Evolutionary conservation across 768 basidiomycete genomes (phyloP).

Genomic region (Trametes cingulata): DNA sequence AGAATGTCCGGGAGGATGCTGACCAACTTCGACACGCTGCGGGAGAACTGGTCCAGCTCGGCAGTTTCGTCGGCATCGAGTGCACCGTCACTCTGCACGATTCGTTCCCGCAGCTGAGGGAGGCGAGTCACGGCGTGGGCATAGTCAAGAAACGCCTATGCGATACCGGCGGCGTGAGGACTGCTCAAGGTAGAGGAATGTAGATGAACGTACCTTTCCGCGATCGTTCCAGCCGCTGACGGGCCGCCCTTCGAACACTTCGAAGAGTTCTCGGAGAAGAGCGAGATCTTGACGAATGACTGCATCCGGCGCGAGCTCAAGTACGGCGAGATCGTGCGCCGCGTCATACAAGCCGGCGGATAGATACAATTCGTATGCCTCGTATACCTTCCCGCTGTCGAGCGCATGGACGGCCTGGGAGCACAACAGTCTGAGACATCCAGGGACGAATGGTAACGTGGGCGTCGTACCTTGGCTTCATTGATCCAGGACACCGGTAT

Average conservation of each 20-base stretch:
- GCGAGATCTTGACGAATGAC: conserved; percentile 59
- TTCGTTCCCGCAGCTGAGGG: conserved; percentile 51
- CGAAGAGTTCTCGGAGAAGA: conserved; percentile 70
- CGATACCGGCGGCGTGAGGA: neutral
- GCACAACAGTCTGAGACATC: neutral
- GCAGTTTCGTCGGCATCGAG: conserved; percentile 47
- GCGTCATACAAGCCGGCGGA: conserved; percentile 66
- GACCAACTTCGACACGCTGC: conserved; percentile 65
- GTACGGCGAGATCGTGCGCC: conserved; percentile 83
- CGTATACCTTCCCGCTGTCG: conserved; percentile 59
- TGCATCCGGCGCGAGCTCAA: conserved; percentile 87
- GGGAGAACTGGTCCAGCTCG: conserved; percentile 62
- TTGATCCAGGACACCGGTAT: conserved; percentile 88
- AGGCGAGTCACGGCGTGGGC: conserved; percentile 61
- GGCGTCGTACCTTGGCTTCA: conserved; percentile 70
- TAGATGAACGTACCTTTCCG: conserved; percentile 62
- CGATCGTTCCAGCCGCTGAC: conserved; percentile 81
- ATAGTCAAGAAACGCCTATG: conserved; percentile 72
- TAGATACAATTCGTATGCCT: conserved; percentile 77
- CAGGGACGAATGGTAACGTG: neutral
- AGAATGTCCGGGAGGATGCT: conserved; percentile 69
- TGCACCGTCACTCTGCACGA: conserved; percentile 41
- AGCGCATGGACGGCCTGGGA: conserved; percentile 68
- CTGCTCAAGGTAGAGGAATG: neutral
- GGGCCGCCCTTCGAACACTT: conserved; percentile 54